Evolutionary conservation across 1,284 basidiomycete species (phyloP).

Genomic region (Puccinia hordei): DNA sequence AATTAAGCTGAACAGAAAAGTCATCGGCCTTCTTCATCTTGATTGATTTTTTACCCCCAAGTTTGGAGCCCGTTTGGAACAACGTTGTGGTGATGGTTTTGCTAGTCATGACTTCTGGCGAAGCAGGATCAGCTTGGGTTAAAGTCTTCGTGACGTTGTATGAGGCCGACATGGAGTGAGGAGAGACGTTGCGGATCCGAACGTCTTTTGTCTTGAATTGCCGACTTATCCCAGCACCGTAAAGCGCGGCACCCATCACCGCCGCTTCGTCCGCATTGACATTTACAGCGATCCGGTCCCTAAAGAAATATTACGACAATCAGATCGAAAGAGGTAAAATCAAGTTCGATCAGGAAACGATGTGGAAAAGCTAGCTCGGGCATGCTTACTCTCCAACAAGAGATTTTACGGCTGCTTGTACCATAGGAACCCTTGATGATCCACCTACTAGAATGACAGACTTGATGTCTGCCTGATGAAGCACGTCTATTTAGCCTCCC

Average conservation of each 20-base stretch:
- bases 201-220: slow-evolving; percentile 97
- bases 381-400: slow-evolving; percentile 72
- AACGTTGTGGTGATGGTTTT: slow-evolving; percentile 72
- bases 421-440: slow-evolving; percentile 83
- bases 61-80: slow-evolving; percentile 73
- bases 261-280: slow-evolving; percentile 97
- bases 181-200: slow-evolving; percentile 73
- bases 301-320: slow-evolving; percentile 55
- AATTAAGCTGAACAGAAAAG: slow-evolving; percentile 72
- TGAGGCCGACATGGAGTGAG: slow-evolving; percentile 74
- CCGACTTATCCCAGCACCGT: slow-evolving; percentile 82
- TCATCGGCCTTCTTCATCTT: slow-evolving; percentile 79
- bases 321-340: not conserved
- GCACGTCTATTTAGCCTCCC: not conserved
- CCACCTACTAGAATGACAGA: slow-evolving; percentile 92
- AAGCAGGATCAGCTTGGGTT: slow-evolving; percentile 53
- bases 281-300: slow-evolving; percentile 81
- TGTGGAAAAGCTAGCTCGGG: not conserved
- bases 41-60: slow-evolving; percentile 71
- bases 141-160: slow-evolving; percentile 63
- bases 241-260: slow-evolving; percentile 85
- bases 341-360: not conserved
- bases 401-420: slow-evolving; percentile 76
- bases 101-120: slow-evolving; percentile 56
- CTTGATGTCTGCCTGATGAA: slow-evolving; percentile 69